Evolutionary conservation across 176 grass and related monocot species (phyloP), one percentile per base, ranked within the genome.

Genomic region (Alopecurus myosuroides): DNA sequence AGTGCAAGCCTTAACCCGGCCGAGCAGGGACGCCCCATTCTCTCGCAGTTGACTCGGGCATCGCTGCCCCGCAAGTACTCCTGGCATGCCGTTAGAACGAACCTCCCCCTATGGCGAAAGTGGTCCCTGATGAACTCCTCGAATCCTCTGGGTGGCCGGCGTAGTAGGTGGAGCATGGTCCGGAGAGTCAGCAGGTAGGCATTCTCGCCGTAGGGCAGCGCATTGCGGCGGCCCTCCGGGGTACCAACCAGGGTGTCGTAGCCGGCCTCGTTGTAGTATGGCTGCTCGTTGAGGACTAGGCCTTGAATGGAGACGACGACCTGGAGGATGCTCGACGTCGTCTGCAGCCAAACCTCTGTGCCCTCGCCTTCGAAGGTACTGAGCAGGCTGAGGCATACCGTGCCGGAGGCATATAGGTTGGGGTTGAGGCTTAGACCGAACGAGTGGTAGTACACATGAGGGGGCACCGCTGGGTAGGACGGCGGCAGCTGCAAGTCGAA

Each of bases 281-380:
- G 77, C 18, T 65, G 28, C 18, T 26, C 37, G 1, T 6, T 79
- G 56, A 79, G 77, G 14, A 79, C 56, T 4, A 79, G 56, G 77
- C 77, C 76, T 15, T 62, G 76, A n/a, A 78, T 78, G 76, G 76
- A 78, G 50, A 78, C 76, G 23, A 62, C 23, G 23, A 78, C 76
- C 2, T 78, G 76, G 76, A 78, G 55, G 2, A 78, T 4, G 15
- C 13, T 78, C 2, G 76, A 78, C 1, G 55, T 15, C 22, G n/a
- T 25, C 0, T 22, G 55, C 1, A 25, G 61, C 76, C 55, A 78
- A 4, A 61, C n/a, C 55, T 78, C 76, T 1, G 53, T 4, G 0
- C 23, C 76, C 0, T 78, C 6, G 14, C 36, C 51, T 5, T 53
- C 51, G 19, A 22, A 53, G 6, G 51, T 53, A 6, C 51, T 17